Evolutionary conservation across 257 asterid genomes (phyloP), one percentile per base, ranked within the genome.

Genomic region (Salvia rosmarinus): DNA sequence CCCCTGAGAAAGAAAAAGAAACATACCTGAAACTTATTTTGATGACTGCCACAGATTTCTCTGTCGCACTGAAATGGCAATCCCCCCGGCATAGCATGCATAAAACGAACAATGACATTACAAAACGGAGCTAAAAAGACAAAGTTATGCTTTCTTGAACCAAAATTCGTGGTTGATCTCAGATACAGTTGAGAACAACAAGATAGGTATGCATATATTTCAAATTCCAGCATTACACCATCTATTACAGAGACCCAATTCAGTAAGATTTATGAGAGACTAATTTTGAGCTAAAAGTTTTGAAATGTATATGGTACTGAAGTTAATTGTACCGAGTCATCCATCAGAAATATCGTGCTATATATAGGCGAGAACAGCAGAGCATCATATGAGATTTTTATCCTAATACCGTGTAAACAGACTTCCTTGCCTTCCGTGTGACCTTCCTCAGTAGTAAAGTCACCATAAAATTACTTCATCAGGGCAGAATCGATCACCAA

Each of bases 381-480:
- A 14, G 67, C 34, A 40, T 2, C 34, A 1, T n/a, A 39, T 20
- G 11, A 17, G 49, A 35, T 9, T 4, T 60, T 71, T 13, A 28
- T 46, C 17, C 61, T 32, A 30, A 57, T 21, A 59, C 12, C 40
- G 21, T 8, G 59, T 10, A 23, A 47, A 21, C 59, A 9, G 34
- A 10, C 58, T 19, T 30, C 59, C 32, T 12, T 55, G 19, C 37
- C 32, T 9, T 52, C 58, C 30, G 19, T 7, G 20, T 52, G 9
- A 52, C n/a, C 58, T 19, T 52, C 65, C 9, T 59, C 64, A 13
- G 43, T 43, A 34, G 52, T 61, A 16, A 34, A 23, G 55, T 21
- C 43, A 2, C 12, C 20, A 3, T 25, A 57, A 32, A 46, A 58
- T 60, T 62, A 43, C 60, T 50, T 70, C 47, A 58, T 44, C 46